A percentile compares a stretch with the other conserved stretches of the same genome.
Evolutionary conservation across 1,284 basidiomycete genomes (phyloP).

Genomic region (Chalciporus sp.): DNA sequence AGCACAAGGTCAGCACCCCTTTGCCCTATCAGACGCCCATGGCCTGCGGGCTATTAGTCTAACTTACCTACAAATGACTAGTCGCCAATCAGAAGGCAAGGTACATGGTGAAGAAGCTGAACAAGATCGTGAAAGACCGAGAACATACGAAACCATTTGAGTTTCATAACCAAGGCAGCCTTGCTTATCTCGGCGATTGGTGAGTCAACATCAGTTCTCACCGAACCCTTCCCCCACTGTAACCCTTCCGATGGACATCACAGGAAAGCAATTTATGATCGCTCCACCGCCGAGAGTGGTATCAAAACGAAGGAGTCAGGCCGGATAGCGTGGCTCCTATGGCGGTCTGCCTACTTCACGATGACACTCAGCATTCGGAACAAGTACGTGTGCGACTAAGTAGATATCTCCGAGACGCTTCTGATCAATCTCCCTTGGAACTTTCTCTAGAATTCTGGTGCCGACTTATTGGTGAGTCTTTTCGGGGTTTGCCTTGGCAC

Average conservation of each 20-base stretch:
- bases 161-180: slow-evolving; percentile 72
- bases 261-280: slow-evolving; percentile 80
- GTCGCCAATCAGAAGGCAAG: slow-evolving; percentile 83
- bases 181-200: slow-evolving; percentile 84
- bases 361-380: slow-evolving; percentile 79
- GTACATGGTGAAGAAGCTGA: slow-evolving; percentile 72
- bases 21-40: slow-evolving; percentile 21
- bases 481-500: slow-evolving; percentile 13
- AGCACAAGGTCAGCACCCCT: slow-evolving; percentile 60
- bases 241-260: slow-evolving; percentile 3
- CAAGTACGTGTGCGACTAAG: slow-evolving; percentile 48
- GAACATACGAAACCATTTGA: slow-evolving; percentile 52
- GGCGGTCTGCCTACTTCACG: slow-evolving; percentile 81
- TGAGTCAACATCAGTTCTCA: slow-evolving; percentile 35
- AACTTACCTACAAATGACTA: slow-evolving; percentile 31
- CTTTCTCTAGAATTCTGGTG: slow-evolving; percentile 58
- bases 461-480: slow-evolving; percentile 68
- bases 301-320: slow-evolving; percentile 70
- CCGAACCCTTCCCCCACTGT: background rate
- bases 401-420: slow-evolving; percentile 6
- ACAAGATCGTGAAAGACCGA: slow-evolving; percentile 54
- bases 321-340: slow-evolving; percentile 75
- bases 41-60: slow-evolving; percentile 32
- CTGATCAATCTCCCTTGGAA: slow-evolving; percentile 5
- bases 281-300: slow-evolving; percentile 51